Base-by-base conservation (phyloP, 805 yeast genomes). In the Suhomyces sp. region DNA sequence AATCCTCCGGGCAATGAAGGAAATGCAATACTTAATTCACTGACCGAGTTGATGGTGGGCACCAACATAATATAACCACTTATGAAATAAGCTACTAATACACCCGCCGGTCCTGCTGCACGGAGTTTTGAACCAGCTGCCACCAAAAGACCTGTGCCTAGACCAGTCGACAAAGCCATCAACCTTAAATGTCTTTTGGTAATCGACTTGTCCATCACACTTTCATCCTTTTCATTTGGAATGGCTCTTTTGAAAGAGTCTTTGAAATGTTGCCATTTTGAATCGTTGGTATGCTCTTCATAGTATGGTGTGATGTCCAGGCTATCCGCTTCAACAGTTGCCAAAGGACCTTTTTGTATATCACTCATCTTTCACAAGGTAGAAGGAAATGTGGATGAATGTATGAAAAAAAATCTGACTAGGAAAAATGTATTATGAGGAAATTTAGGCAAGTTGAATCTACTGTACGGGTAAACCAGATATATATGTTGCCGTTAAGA, bases 61-160 rank as follows among this genome's bases (percentile, higher is more conserved):
- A 64, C 57, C 54, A 66, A 62, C 67, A 64, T 64, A 49, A 57
- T 51, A 21, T 54, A 54, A 13, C 67, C 67, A 29, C 60, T 61
- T 22, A 64, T 54, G 43, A 60, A 56, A 49, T 64, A 64, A 13
- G 65, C 67, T 17, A 64, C 53, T 35, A 64, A 51, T 8, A 64
- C 54, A 31, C 64, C 56, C 7, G 60, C 56, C 1, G 69, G 69
- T 2, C 69, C 69, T 2, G 67, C 68, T 19, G 52, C 46, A 6
- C 60, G 50, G 54, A 65, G 57, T 48, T 65, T 65, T 43, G 60
- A 50, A n/a, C 66, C 68, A 3, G 66, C 60, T 6, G 68, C 69
- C 15, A 65, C 69, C 56, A 66, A 58, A 44, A 66, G 60, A 25
- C 70, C 70, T 17, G 70, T 66, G 8, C 70, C 70, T 48, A 57